Base-by-base conservation (phyloP, 768 basidiomycete species). In the Tricholoma furcatifolium region DNA sequence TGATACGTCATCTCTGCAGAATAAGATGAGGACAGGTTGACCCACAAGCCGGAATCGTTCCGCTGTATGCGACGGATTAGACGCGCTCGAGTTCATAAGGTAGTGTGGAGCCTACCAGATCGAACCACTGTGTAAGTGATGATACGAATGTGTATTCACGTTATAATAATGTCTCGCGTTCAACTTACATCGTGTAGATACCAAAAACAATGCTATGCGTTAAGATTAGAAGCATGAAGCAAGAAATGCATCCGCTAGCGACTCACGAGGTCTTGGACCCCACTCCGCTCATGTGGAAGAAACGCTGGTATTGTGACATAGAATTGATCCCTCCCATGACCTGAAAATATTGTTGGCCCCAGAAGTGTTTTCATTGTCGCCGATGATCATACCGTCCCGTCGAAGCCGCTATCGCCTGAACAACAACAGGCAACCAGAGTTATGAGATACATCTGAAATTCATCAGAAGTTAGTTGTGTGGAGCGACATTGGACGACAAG, bases 311-410 rank as follows among this genome's bases (percentile, higher is more conserved):
- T 49, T 76, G 74, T 18, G 59, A 51, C 79, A 81, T 81, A 47
- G 72, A 71, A 58, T 82, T 80, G 61, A 80, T 75, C 43, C 77
- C 75, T 21, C 75, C 71, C 79, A 81, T 80, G 51, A 80, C 77
- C 75, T 76, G 55, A 10, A 35, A 20, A 45, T 43, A 2, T 51
- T 54, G 27, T 38, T 45, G n/a, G n/a, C n/a, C n/a, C n/a, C 44
- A 47, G 36, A 20, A 12, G 30, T 15, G 32, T 9, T 6, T n/a
- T 34, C n/a, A 27, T 3, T 23, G 11, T 14, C 24, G 10, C 38
- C 17, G 24, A 60, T 52, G 3, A 17, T 48, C 74, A 24, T 45
- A 78, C 78, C 31, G 80, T 81, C 10, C 76, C 75, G 60, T 82
- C 80, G 54, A 82, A 80, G 6, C 79, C 79, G 53, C 70, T 77